phyloP scores from a whole-genome alignment of 257 asterid genomes.

The Cruciata laevipes region DNA sequence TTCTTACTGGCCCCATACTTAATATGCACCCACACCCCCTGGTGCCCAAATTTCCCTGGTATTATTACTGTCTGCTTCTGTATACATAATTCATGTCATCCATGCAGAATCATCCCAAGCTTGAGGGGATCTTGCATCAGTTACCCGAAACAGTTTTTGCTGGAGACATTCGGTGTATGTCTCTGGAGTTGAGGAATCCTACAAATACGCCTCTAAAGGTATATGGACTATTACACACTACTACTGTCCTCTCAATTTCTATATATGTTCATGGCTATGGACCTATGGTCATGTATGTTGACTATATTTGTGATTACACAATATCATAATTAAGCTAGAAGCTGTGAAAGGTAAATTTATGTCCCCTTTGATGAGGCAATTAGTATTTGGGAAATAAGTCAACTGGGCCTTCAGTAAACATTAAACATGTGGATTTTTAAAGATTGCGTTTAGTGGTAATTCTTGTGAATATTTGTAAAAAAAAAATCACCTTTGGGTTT shows the following conservation, averaged over 20 bases:
- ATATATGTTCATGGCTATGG: background rate
- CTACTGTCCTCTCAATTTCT: background rate
- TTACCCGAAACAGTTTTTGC: slow-evolving; percentile 61
- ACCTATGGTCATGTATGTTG: background rate
- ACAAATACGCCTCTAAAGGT: slow-evolving; percentile 78
- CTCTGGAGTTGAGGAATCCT: slow-evolving; percentile 81
- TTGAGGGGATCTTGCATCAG: slow-evolving; percentile 62
- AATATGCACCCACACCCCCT: background rate
- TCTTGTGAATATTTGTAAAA: too few relatives aligned
- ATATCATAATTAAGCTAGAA: background rate
- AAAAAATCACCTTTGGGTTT: too few relatives aligned
- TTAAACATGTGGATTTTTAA: background rate
- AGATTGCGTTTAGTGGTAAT: background rate
- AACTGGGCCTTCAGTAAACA: background rate
- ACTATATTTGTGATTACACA: background rate
- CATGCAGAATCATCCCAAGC: slow-evolving; percentile 80
- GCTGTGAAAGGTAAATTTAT: background rate
- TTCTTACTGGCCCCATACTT: slow-evolving; percentile 2
- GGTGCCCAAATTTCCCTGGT: background rate
- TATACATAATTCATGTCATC: slow-evolving; percentile 20
- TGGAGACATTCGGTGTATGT: slow-evolving; percentile 73
- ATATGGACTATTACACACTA: background rate
- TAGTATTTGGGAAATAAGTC: background rate
- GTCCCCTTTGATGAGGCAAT: background rate
- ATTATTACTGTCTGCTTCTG: background rate